Evolutionary conservation across 805 yeast species (phyloP), one percentile per base, ranked within the genome.

Genomic region (Cyberlindnera bimundalis): DNA sequence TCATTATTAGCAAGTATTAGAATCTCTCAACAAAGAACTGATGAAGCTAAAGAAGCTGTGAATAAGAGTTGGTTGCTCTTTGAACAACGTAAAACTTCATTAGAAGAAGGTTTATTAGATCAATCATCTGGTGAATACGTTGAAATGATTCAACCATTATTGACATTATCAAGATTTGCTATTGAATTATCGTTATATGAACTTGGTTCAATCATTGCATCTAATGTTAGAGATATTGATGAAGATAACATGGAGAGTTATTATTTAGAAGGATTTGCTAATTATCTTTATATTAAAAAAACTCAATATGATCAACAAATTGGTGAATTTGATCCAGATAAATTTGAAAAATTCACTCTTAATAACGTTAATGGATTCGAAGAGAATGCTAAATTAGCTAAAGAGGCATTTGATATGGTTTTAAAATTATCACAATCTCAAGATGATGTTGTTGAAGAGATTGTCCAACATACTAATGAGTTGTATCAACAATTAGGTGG

Each of bases 1-100:
- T 75, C 89, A 1, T 69, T 85, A 24, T 67, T 89, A 47, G 88
- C 96, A 5, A 87, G 96, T 31, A 85, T 93, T 45, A 74, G 95
- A 45, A 88, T 91, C 34, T 85, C 96, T 7, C 98, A 93, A 62
- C 89, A 82, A 58, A 68, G 79, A 37, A 71, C 67, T 29, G 71
- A 72, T 0, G 96, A 89, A 6, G 98, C 98, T 11, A 62, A 65
- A 35, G 70, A 72, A 19, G 89, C 93, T 1, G 67, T 90, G 37
- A 40, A 48, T 12, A 74, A 76, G 54, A 71, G 96, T 1, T 88
- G 96, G 96, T 72, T 70, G 20, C 67, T 84, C 38, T 87, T 82
- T 56, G 69, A 70, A 31, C 45, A 49, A 14, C 78, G 70, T 51
- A 82, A 81, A 55, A 60, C 64, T 9, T 46, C 45, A 3, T 63